Percentiles rank a stretch among this genome's conserved stretches.
Conservation (phyloP, 441 rosid genomes). For the Dalechampia spathulata region DNA sequence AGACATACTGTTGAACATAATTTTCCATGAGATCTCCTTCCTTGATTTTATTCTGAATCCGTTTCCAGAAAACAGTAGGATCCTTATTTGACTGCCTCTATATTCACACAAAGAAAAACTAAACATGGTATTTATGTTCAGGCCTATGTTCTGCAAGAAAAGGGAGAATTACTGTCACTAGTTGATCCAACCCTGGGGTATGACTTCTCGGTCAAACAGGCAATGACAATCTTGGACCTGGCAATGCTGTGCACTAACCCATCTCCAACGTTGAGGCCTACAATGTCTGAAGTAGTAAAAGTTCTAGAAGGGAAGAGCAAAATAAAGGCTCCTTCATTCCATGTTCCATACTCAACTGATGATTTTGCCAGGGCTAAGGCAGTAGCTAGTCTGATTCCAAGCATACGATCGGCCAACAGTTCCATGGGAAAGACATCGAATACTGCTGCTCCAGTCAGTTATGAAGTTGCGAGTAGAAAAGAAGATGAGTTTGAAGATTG, state of each 20-base stretch:
- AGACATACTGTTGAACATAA: too few relatives aligned
- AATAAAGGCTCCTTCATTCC: slow-evolving; percentile 10
- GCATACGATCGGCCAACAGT: not conserved
- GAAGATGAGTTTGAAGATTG: slow-evolving; percentile 6
- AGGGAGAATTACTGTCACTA: not conserved
- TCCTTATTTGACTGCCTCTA: too few relatives aligned
- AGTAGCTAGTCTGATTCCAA: slow-evolving; percentile 2
- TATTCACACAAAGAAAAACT: too few relatives aligned
- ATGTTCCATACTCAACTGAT: slow-evolving; percentile 8
- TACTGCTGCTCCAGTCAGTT: not conserved
- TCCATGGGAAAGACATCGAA: not conserved
- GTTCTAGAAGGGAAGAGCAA: slow-evolving; percentile 1
- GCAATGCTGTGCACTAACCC: slow-evolving; percentile 3
- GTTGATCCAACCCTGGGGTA: not conserved
- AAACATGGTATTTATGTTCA: too few relatives aligned
- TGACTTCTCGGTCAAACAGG: slow-evolving; percentile 2
- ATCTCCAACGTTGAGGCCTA: slow-evolving; percentile 4
- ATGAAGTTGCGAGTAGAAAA: slow-evolving; percentile 3
- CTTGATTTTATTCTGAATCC: too few relatives aligned
- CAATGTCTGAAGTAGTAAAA: slow-evolving; percentile 8
- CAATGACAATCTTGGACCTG: not conserved
- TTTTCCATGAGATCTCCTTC: too few relatives aligned
- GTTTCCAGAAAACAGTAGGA: too few relatives aligned
- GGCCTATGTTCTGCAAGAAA: slow-evolving; percentile 5
- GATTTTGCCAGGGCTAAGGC: slow-evolving; percentile 7